Percentiles rank a stretch among this genome's conserved stretches.
Conservation (phyloP, 805 yeast genomes). For the Yarrowia deformans region DNA sequence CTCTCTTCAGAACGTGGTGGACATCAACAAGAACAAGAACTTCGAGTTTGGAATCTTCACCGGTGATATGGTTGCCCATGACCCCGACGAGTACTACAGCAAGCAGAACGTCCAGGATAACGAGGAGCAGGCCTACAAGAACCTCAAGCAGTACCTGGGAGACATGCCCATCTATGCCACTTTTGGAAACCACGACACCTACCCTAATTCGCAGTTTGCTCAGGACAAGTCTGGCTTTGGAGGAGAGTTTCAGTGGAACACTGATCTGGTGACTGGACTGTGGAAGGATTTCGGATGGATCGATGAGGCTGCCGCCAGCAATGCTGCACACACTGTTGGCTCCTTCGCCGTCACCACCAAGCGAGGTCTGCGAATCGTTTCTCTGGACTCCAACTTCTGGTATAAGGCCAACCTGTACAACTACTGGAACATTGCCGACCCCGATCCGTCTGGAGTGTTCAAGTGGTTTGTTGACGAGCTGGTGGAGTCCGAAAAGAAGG, state of each 20-base stretch:
- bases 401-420: constrained; percentile 68
- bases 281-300: constrained; percentile 61
- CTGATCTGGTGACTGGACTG: constrained; percentile 57
- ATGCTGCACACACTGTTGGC: constrained; percentile 57
- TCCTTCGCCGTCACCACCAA: constrained; percentile 66
- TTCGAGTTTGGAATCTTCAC: constrained; percentile 73
- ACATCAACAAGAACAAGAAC: constrained; percentile 50
- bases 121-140: constrained; percentile 59
- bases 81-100: constrained; percentile 55
- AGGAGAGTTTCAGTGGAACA: constrained; percentile 57
- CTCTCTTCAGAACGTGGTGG: constrained; percentile 57
- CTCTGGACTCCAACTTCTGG: constrained; percentile 73
- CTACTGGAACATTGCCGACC: constrained; percentile 56
- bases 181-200: constrained; percentile 75
- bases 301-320: constrained; percentile 48
- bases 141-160: constrained; percentile 60
- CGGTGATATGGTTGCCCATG: constrained; percentile 78
- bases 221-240: constrained; percentile 58
- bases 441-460: constrained; percentile 70
- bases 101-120: constrained; percentile 59
- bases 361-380: constrained; percentile 64
- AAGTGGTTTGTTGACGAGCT: constrained; percentile 67
- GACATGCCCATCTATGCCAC: constrained; percentile 66
- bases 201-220: constrained; percentile 74
- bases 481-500: constrained; percentile 61